Evolutionary conservation across 805 yeast genomes (phyloP).

Genomic region (Yarrowia sp.): DNA sequence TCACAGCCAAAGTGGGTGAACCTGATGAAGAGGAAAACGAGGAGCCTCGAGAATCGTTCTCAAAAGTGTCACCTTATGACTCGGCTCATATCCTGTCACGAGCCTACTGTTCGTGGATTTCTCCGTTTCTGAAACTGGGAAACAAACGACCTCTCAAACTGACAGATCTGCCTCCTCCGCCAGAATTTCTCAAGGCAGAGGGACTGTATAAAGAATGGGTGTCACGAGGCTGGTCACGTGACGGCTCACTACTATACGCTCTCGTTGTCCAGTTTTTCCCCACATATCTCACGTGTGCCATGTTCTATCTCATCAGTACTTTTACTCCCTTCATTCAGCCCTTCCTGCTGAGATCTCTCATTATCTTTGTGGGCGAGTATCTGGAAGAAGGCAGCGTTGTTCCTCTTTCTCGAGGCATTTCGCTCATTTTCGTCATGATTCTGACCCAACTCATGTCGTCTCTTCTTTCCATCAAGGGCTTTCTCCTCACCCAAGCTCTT

Average conservation of each 20-base stretch:
- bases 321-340: conserved; percentile 55
- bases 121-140: conserved; percentile 14
- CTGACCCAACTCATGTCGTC: conserved; percentile 74
- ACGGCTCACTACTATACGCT: conserved; percentile 40
- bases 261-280: conserved; percentile 54
- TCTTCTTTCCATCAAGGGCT: conserved; percentile 76
- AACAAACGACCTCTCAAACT: conserved; percentile 10
- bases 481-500: conserved; percentile 72
- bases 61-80: conserved; percentile 16
- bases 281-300: conserved; percentile 54
- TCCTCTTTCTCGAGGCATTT: conserved; percentile 75
- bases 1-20: not conserved
- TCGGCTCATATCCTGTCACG: conserved; percentile 29
- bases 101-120: conserved; percentile 26
- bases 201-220: conserved; percentile 50
- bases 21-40: not conserved
- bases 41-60: not conserved
- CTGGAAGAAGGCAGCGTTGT: conserved; percentile 49
- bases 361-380: conserved; percentile 58
- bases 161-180: conserved; percentile 20
- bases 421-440: conserved; percentile 80
- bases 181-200: conserved; percentile 48
- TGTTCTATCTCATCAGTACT: conserved; percentile 56
- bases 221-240: conserved; percentile 19
- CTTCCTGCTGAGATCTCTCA: conserved; percentile 52